Conservation (phyloP, 169 alveolate genomes). For the Besnoitia besnoiti region DNA sequence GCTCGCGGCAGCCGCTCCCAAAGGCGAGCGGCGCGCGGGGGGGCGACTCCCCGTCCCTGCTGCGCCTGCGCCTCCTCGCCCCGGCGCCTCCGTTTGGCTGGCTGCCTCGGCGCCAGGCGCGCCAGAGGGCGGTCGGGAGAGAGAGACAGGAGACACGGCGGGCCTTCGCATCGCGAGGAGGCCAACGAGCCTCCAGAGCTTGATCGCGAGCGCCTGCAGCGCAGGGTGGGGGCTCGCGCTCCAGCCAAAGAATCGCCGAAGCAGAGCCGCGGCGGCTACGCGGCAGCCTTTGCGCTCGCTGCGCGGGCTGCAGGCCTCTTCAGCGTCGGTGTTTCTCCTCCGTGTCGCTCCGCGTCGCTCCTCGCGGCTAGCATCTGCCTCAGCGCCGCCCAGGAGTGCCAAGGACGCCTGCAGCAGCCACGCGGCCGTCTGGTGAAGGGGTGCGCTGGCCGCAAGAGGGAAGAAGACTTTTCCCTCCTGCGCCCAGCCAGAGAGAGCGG, state of each 20-base stretch:
- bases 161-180: background rate
- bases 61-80: background rate
- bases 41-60: background rate
- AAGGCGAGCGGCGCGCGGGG: background rate
- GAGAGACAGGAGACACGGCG: background rate
- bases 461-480: too few relatives aligned
- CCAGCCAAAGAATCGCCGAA: constrained; percentile 17
- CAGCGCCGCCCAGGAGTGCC: too few relatives aligned
- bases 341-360: background rate
- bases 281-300: too few relatives aligned
- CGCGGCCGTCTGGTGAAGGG: background rate
- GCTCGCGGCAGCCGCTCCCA: background rate
- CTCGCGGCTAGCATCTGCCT: too few relatives aligned
- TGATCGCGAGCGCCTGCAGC: background rate
- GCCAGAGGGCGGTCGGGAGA: background rate
- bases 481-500: too few relatives aligned
- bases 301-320: too few relatives aligned
- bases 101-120: background rate
- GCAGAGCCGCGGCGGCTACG: background rate
- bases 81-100: background rate
- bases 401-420: background rate
- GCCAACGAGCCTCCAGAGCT: background rate
- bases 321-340: too few relatives aligned
- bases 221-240: constrained; percentile 19
- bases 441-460: too few relatives aligned